Conservation (phyloP, 352 stramenopile species). For the Pythium rishiriense region DNA sequence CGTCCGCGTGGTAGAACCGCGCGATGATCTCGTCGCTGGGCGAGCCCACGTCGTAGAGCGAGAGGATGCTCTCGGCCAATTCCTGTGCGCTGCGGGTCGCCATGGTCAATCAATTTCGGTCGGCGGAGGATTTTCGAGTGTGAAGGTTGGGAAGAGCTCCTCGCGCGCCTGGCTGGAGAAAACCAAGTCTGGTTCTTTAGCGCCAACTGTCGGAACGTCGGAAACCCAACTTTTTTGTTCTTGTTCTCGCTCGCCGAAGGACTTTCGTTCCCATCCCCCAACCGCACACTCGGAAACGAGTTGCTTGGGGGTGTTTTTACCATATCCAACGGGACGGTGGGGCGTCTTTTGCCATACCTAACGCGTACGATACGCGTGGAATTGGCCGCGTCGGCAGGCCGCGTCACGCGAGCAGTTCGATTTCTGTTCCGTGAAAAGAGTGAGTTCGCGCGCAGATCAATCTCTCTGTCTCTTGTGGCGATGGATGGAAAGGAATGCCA, state of each 20-base stretch:
- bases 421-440: neutral
- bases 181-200: constrained; percentile 4
- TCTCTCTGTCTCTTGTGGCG: neutral
- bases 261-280: neutral
- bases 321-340: constrained; percentile 13
- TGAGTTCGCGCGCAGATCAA: neutral
- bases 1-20: constrained; percentile 75
- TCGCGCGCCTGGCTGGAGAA: neutral
- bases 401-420: neutral
- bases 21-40: constrained; percentile 70
- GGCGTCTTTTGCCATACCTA: neutral
- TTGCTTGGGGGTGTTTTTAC: neutral
- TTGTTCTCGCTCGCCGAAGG: neutral
- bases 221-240: neutral
- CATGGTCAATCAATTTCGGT: constrained; percentile 25
- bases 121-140: constrained; percentile 20
- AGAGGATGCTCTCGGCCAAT: constrained; percentile 77
- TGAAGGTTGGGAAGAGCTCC: constrained; percentile 8
- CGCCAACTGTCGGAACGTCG: constrained; percentile 9
- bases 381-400: neutral
- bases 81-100: constrained; percentile 71
- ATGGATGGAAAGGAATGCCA: constrained; percentile 2
- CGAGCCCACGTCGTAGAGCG: constrained; percentile 78
- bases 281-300: neutral
- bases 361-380: neutral